phyloP scores from a whole-genome alignment of 148 eudicot genomes.

The Camellia sinensis region DNA sequence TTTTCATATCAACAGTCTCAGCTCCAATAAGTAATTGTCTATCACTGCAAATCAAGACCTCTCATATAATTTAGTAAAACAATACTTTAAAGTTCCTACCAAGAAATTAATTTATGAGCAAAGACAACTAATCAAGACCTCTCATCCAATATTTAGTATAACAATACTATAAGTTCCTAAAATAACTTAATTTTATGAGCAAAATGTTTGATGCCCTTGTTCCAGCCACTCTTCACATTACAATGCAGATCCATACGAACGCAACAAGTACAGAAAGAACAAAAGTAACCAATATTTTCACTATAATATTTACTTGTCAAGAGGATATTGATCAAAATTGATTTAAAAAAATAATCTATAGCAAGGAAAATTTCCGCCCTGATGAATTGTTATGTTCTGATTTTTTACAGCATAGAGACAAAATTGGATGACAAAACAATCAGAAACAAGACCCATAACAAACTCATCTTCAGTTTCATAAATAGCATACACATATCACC shows the following conservation, averaged over 20 bases:
- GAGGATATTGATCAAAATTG: background rate
- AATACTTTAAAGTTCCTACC: background rate
- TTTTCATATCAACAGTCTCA: background rate
- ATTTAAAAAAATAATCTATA: background rate
- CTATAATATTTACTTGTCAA: background rate
- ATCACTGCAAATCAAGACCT: background rate
- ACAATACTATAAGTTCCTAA: background rate
- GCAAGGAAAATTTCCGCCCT: background rate
- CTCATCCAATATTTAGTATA: background rate
- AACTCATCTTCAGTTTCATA: conserved; percentile 12
- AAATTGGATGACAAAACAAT: background rate
- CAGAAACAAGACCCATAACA: background rate
- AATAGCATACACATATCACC: background rate
- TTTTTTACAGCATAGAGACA: background rate
- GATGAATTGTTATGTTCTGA: background rate
- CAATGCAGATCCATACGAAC: background rate
- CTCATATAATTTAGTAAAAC: background rate
- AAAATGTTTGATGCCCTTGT: background rate
- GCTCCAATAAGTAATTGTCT: background rate
- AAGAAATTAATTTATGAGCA: background rate
- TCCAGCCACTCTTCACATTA: background rate
- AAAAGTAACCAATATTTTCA: background rate
- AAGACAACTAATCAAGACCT: background rate
- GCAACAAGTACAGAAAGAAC: too few species aligned
- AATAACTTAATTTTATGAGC: too few species aligned